phyloP scores from a whole-genome alignment of 202 grass and related monocot genomes.

The Digitaria exilis region DNA sequence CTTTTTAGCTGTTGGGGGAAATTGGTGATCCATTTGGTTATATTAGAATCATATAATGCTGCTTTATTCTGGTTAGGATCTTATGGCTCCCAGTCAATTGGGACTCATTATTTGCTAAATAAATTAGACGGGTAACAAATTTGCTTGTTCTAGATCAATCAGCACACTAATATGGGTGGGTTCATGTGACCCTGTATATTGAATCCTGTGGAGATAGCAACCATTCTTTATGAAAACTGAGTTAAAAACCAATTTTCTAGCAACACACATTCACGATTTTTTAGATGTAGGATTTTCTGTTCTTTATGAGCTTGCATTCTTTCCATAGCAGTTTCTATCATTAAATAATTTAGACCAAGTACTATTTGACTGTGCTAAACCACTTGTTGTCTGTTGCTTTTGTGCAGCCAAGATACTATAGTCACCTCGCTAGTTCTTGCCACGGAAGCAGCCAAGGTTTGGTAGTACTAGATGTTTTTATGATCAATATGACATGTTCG shows the following conservation, averaged over 20 bases:
- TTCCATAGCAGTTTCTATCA: neutral
- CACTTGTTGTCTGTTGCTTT: constrained; percentile 13
- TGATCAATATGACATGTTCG: constrained; percentile 14
- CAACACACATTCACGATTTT: neutral
- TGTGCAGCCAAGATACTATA: constrained; percentile 82
- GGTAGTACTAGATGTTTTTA: constrained; percentile 30
- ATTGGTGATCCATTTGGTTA: constrained; percentile 2
- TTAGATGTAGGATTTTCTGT: neutral
- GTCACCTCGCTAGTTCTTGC: constrained; percentile 89
- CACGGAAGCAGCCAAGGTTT: constrained; percentile 85
- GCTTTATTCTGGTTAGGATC: constrained; percentile 7
- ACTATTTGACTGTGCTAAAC: constrained; percentile 36
- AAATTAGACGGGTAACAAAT: neutral
- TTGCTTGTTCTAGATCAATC: neutral
- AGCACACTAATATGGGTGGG: neutral
- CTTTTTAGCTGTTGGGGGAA: neutral
- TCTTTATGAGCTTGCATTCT: constrained; percentile 4
- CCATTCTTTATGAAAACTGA: constrained; percentile 22
- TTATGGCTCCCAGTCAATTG: neutral
- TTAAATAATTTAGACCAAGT: constrained; percentile 6
- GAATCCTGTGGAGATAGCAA: neutral
- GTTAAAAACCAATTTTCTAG: neutral
- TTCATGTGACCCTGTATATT: neutral
- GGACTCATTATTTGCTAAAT: neutral
- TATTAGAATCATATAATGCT: neutral